phyloP scores from a whole-genome alignment of 179 eudicot genomes.

The Dionaea muscipula region DNA sequence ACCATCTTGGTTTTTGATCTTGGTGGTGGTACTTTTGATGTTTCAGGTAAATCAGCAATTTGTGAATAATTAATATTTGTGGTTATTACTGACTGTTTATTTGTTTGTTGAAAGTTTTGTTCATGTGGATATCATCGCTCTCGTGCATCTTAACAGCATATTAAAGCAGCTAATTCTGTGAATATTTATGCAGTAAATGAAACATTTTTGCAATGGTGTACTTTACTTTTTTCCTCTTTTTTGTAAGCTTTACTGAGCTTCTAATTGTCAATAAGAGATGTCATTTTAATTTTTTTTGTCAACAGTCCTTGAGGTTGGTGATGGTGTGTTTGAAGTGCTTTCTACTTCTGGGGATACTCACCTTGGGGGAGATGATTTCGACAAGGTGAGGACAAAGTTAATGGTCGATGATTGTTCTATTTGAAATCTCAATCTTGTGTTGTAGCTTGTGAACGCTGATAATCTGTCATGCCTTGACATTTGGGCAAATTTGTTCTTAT shows the following conservation, averaged over 20 bases:
- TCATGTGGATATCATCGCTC: too few relatives aligned
- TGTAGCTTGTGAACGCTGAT: not conserved
- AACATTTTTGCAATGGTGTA: too few relatives aligned
- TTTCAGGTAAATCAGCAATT: constrained; percentile 53
- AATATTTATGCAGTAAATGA: too few relatives aligned
- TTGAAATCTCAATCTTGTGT: not conserved
- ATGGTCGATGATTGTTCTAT: not conserved
- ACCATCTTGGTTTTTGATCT: constrained; percentile 95
- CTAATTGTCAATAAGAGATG: too few relatives aligned
- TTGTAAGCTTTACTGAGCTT: too few relatives aligned
- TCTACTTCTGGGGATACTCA: constrained; percentile 99
- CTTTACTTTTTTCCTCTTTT: too few relatives aligned
- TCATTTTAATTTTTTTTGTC: not conserved
- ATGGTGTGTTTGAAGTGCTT: constrained; percentile 97
- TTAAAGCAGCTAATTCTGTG: too few relatives aligned
- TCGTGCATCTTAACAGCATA: too few relatives aligned
- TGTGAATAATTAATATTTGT: not conserved
- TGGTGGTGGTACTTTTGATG: constrained; percentile 99
- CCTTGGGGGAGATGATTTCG: constrained; percentile 98
- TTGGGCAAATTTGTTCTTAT: not conserved
- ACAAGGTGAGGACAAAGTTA: constrained; percentile 41
- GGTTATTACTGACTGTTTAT: not conserved
- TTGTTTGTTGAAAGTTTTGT: too few relatives aligned
- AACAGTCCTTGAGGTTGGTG: constrained; percentile 94
- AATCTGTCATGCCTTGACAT: not conserved